Evolutionary conservation across 352 stramenopile genomes (phyloP).

Genomic region (Pythium scleroteichum): DNA sequence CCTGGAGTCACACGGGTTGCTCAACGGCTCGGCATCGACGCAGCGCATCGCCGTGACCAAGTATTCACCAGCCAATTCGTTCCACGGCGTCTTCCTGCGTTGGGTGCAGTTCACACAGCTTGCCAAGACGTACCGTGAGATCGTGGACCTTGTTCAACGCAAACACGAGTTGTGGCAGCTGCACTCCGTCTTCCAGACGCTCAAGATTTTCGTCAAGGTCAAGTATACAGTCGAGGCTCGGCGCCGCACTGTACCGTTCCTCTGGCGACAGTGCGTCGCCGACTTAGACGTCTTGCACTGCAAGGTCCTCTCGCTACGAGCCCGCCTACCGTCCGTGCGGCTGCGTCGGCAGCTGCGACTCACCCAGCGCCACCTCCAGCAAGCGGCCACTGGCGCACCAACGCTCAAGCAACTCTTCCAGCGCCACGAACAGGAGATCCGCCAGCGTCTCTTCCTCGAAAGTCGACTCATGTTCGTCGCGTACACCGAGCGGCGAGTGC

Average conservation of each 20-base stretch:
- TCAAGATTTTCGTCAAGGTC: slow-evolving; percentile 33
- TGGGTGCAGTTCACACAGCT: slow-evolving; percentile 42
- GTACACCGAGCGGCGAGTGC: slow-evolving; percentile 64
- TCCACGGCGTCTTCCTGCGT: slow-evolving; percentile 37
- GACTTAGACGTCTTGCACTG: slow-evolving; percentile 31
- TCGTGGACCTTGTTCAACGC: slow-evolving; percentile 5
- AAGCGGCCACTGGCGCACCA: slow-evolving; percentile 46
- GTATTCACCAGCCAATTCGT: slow-evolving; percentile 35
- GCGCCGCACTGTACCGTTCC: slow-evolving; percentile 10
- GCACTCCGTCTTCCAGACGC: slow-evolving; percentile 30
- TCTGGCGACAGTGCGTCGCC: slow-evolving; percentile 26
- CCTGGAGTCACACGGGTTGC: slow-evolving; percentile 17
- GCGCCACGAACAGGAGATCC: slow-evolving; percentile 57
- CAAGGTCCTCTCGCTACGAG: slow-evolving; percentile 27
- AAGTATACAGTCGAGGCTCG: slow-evolving; percentile 32
- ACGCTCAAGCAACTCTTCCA: slow-evolving; percentile 79
- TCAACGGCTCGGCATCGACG: slow-evolving; percentile 20
- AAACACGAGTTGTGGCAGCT: slow-evolving; percentile 29
- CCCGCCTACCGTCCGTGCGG: slow-evolving; percentile 11
- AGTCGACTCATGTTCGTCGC: slow-evolving; percentile 74
- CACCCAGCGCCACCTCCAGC: slow-evolving; percentile 31
- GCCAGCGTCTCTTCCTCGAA: slow-evolving; percentile 58
- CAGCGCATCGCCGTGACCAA: slow-evolving; percentile 28
- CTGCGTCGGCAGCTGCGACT: slow-evolving; percentile 19
- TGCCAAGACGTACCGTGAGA: slow-evolving; percentile 7